Base-by-base conservation (phyloP, 2,329 filamentous ascomycete genomes). In the Aspergillus neoniger region DNA sequence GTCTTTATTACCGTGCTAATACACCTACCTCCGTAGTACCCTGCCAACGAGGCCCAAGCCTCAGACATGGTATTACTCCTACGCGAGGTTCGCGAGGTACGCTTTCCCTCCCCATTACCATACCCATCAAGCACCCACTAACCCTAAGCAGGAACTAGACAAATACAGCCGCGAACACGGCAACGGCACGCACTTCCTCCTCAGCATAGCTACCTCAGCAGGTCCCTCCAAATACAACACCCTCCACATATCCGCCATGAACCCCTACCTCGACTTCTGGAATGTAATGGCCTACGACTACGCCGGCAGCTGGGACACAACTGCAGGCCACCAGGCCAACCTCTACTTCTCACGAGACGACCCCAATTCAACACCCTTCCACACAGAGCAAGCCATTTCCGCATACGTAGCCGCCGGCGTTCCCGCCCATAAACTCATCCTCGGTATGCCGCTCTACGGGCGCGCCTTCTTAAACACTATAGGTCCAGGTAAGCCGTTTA, bases 381-480 rank as follows among this genome's bases (percentile, higher is more conserved):
- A 85, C 76, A 91, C 90, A 2, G 80, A 85, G 4, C 80, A 83
- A 1, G 92, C 93, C 0, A 79, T 98, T 6, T 79, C 86, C 12
- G 83, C 86, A 67, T 98, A 97, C 78, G 80, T 85, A 15, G 72
- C 78, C 1, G 82, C 83, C 4, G 88, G 88, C 6, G 87, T 97
- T 0, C 71, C 83, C 0, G 73, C 87, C 0, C 72, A 81, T 62
- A 97, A 96, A 78, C 86, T 98, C 57, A 90, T 96, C 3, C 76
- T 97, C 14, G 93, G 94, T 2, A 94, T 97, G 90, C 93, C 94
- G 2, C 80, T 98, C 12, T 98, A 97, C 73, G 94, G 94, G 1
- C 90, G 92, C 38, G 87, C 91, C 0, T 98, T 97, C 74, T 83
- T 87, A 67, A 85, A 87, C 65, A 97, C 94, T 0, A 83, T 89